Evolutionary conservation across 129 eudicot species (phyloP).

Genomic region (Lactuca sativa): DNA sequence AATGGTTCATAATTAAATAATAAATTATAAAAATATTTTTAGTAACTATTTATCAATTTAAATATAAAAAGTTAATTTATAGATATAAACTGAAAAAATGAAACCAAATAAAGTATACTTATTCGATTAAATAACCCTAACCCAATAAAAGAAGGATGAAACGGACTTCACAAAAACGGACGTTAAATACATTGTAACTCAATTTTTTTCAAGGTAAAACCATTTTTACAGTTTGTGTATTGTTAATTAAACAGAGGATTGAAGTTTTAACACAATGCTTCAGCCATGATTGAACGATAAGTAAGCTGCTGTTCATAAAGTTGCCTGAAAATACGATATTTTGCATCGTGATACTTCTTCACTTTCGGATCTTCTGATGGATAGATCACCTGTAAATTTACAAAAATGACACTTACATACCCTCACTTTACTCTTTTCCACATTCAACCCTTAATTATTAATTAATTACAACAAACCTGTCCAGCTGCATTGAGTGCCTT

Average conservation of each 20-base stretch:
- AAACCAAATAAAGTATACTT: too few relatives aligned
- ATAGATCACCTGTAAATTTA: conserved; percentile 55
- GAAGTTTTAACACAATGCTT: conserved; percentile 49
- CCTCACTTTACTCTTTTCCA: neutral
- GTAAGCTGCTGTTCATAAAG: conserved; percentile 81
- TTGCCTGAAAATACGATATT: conserved; percentile 73
- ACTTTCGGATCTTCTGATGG: conserved; percentile 74
- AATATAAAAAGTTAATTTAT: too few relatives aligned
- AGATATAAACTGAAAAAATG: too few relatives aligned
- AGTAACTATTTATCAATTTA: too few relatives aligned
- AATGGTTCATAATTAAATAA: too few relatives aligned
- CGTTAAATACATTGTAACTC: conserved; percentile 1
- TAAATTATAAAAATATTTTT: too few relatives aligned
- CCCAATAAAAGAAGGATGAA: too few relatives aligned
- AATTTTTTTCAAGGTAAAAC: neutral
- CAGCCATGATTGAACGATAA: conserved; percentile 71
- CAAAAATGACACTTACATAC: neutral
- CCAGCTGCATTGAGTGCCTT: conserved; percentile 92
- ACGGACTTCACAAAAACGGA: neutral
- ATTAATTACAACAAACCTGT: conserved; percentile 40
- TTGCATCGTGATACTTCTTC: conserved; percentile 90
- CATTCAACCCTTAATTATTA: too few relatives aligned
- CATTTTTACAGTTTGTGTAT: conserved; percentile 4
- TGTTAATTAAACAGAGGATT: conserved; percentile 17
- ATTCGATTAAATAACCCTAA: too few relatives aligned